These are phyloP conservation scores for Ophiocordyceps polyrhachis-furcata DNA, from an alignment of 2,329 filamentous ascomycete species.

Conservation along the genomic window DNA sequence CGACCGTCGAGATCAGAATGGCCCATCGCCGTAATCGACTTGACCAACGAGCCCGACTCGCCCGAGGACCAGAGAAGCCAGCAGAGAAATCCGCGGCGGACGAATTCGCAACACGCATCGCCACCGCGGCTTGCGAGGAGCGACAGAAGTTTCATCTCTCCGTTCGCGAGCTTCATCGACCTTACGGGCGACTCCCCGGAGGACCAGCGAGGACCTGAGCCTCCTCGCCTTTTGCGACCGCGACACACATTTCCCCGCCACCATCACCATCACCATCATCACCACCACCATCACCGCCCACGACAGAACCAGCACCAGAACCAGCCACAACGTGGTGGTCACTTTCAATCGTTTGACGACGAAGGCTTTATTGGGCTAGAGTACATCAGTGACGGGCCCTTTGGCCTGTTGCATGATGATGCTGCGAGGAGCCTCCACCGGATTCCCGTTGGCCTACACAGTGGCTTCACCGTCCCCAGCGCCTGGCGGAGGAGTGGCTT, in stretches of 20 bases:
- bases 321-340: conserved; percentile 1
- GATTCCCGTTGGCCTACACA: no score
- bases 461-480: conserved; percentile 8
- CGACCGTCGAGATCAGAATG: background rate
- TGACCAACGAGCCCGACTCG: conserved; percentile 31
- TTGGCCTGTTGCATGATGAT: conserved; percentile 3
- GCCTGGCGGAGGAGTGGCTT: conserved; percentile 4
- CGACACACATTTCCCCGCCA: background rate
- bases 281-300: conserved; percentile 2
- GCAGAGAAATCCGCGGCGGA: conserved; percentile 21
- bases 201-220: conserved; percentile 7
- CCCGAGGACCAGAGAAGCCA: conserved; percentile 17
- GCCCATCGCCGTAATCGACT: conserved; percentile 22
- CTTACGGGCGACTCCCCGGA: conserved; percentile 28
- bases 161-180: conserved; percentile 25
- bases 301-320: conserved; percentile 2
- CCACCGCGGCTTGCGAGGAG: conserved; percentile 24
- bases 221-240: background rate
- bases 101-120: conserved; percentile 19
- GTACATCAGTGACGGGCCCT: conserved; percentile 6
- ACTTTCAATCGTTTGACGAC: background rate
- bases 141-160: conserved; percentile 22
- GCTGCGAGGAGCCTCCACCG: conserved; percentile 9
- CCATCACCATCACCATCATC: conserved; percentile 1
- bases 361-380: conserved; percentile 12